phyloP scores from a whole-genome alignment of 768 basidiomycete genomes.

The Tylopilus balloui region DNA sequence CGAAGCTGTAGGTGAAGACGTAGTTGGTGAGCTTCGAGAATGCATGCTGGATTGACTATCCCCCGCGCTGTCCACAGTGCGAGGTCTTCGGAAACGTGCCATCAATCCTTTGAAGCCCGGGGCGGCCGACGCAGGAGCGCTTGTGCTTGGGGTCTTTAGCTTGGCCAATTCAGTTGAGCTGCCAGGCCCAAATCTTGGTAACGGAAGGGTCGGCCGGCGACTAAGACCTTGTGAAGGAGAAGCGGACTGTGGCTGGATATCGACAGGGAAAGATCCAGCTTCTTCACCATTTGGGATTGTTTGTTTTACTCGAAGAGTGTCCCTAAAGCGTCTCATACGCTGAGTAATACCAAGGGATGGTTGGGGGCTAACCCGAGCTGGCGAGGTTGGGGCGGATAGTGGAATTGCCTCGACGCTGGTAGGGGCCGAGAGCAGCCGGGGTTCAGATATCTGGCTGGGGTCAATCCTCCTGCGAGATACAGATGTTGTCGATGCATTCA shows the following conservation, averaged over 20 bases:
- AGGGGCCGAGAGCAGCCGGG: conserved; percentile 61
- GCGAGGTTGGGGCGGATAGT: conserved; percentile 38
- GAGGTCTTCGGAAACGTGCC: conserved; percentile 59
- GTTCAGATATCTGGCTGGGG: conserved; percentile 61
- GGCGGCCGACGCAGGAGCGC: conserved; percentile 66
- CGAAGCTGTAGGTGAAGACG: conserved; percentile 34
- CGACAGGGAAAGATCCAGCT: conserved; percentile 40
- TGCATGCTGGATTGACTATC: conserved; percentile 31
- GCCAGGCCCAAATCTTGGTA: conserved; percentile 37
- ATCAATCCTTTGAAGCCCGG: conserved; percentile 80
- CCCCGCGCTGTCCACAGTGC: conserved; percentile 24
- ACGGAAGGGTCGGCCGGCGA: conserved; percentile 45
- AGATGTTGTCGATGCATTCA: conserved; percentile 40
- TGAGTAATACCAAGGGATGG: conserved; percentile 55
- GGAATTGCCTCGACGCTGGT: conserved; percentile 67
- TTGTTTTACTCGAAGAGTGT: conserved; percentile 57
- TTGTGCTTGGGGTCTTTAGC: conserved; percentile 51
- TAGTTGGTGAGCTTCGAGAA: conserved; percentile 30
- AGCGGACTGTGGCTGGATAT: conserved; percentile 36
- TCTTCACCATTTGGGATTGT: conserved; percentile 50
- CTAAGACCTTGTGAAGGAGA: conserved; percentile 35
- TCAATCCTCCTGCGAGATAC: conserved; percentile 52
- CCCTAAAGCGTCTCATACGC: conserved; percentile 67
- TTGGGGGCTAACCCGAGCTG: conserved; percentile 33
- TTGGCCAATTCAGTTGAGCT: conserved; percentile 47